phyloP scores from a whole-genome alignment of 345 rosid species.

The Rhodamnia rubescens region DNA sequence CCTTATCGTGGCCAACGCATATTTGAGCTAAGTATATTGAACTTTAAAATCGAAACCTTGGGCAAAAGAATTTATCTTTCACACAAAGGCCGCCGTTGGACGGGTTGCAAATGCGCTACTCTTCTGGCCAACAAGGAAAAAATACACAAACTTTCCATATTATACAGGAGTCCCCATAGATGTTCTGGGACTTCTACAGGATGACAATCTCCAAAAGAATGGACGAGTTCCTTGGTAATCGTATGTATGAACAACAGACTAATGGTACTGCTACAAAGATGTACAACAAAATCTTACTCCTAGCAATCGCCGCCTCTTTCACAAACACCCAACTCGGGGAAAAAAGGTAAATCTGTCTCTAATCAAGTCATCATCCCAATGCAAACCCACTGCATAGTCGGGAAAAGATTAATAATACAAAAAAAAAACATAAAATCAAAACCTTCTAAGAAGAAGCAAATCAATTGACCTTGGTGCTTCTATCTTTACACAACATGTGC shows the following conservation, averaged over 20 bases:
- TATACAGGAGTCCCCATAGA: neutral
- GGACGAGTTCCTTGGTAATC: neutral
- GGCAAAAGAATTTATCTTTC: neutral
- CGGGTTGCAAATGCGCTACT: neutral
- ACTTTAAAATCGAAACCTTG: neutral
- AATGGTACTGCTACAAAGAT: neutral
- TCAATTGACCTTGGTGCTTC: conserved; percentile 41
- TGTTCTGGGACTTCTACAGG: neutral
- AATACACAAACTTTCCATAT: neutral
- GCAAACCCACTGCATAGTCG: conserved; percentile 1
- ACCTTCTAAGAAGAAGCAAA: neutral
- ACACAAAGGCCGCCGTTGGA: neutral
- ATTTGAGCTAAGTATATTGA: neutral
- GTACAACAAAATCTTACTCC: neutral
- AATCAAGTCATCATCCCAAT: neutral
- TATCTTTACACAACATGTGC: conserved; percentile 81
- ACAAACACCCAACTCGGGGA: neutral
- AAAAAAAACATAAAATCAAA: neutral
- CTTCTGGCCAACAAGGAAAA: neutral
- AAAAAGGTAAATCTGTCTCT: neutral
- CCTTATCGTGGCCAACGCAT: neutral
- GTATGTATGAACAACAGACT: neutral
- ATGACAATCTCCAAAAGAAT: neutral
- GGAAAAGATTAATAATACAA: conserved; percentile 2
- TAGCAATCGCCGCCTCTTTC: neutral